Base-by-base conservation (phyloP, 139 green algal genomes). In the Coccomyxa sp. region DNA sequence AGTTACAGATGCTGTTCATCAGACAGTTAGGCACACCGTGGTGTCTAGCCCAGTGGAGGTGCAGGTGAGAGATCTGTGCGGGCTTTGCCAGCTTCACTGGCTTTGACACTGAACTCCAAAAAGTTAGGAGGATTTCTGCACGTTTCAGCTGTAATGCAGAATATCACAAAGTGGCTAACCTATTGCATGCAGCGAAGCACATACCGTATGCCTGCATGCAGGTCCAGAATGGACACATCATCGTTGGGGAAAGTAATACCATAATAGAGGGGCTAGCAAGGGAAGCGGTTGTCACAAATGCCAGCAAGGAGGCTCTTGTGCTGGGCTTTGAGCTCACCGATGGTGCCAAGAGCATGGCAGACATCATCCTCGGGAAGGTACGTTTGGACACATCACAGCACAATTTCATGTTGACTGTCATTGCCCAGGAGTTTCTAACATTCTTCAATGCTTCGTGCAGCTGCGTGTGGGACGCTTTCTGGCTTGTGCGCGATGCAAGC, bases 401-500 rank as follows among this genome's bases (percentile, higher is more conserved):
- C 23, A 25, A 7, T 63, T 25, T 21, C 0, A 16, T 76, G 57
- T 82, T 38, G 60, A 68, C 63, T 59, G 30, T 16, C 67, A 21
- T 16, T 21, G 57, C 60, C 0, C 78, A 87, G 51, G 59, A 60
- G 32, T 0, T 25, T 13, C 63, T 58, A 58, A 25, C 13, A 7
- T 9, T 16, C 0, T 16, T 1, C 59, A 58, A 58, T 68, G 38
- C 18, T 68, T 28, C 13, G 13, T 80, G 74, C 84, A 87, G 84
- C 58, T 84, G 28, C n/a, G 11, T 84, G 58, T 32, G 71, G 57
- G 28, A 28, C 38, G 77, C 0, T 90, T 89, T 74, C 74, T 90
- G 67, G 85, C 86, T 13, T 79, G 67, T 13, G 81, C 82, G 45
- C 81, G 90, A 31, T 90, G 82, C 83, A 93, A 89, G 88, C 89